Evolutionary conservation across 495 filamentous ascomycete genomes (phyloP), one percentile per base, ranked within the genome.

Genomic region (Aspergillus taichungensis): DNA sequence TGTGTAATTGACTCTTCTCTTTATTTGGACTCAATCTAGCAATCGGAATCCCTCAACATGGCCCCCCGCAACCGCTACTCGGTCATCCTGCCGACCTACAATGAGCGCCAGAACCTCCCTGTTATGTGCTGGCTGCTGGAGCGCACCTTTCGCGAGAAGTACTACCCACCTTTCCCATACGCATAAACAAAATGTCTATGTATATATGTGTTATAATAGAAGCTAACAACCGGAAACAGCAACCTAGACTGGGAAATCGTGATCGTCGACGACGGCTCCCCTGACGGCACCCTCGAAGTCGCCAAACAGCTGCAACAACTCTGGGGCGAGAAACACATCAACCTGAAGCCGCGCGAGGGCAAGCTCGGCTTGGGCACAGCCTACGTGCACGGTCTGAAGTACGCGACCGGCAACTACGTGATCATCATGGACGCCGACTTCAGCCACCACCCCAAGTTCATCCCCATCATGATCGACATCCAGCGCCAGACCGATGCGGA

Each of bases 341-440:
- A 87, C 46, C 82, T 97, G 41, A 84, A 88, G 64, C 74, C 88
- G 13, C 90, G 92, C 50, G 75, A 84, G 13, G 94, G 92, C 49
- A 97, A 98, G 72, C 85, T 98, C 34, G 94, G 94, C 12, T 80
- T 98, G 24, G 92, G 92, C 45, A 97, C 92, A 3, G 92, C 94
- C 8, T 98, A 98, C 71, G 85, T 97, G 35, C 90, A 98, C 63
- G 92, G 92, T 34, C 74, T 97, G 42, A 74, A 90, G 58, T 95
- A 81, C 60, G 83, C 73, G 31, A 87, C 80, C 14, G 92, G 92
- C 51, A 95, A 89, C 74, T 97, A 79, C 64, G 84, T 98, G 47
- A 87, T 98, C 73, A 98, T 98, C 75, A 97, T 98, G 92, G 92
- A 98, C 72, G 92, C 92, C 66, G 92, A 98, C 67, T 98, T 98